Evolutionary conservation across 106 monocot genomes (phyloP).

Genomic region (Phalaenopsis aphrodite): DNA sequence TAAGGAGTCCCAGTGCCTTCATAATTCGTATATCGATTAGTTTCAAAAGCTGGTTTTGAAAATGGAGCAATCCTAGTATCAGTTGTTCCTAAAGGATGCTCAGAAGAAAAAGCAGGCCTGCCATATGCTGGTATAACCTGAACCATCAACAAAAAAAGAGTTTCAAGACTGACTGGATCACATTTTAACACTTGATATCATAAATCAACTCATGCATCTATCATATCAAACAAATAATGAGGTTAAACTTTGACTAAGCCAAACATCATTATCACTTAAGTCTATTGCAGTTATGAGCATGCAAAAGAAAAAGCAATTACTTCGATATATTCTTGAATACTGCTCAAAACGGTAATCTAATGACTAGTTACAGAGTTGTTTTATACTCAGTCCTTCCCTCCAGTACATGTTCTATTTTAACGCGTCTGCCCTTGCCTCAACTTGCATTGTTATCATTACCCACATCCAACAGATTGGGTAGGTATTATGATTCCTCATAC

Average conservation of each 20-base stretch:
- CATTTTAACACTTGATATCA: background rate
- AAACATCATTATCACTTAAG: background rate
- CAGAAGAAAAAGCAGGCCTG: slow-evolving; percentile 12
- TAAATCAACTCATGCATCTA: background rate
- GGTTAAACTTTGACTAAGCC: background rate
- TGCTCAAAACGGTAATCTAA: background rate
- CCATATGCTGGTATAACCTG: slow-evolving; percentile 23
- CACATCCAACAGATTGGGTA: background rate
- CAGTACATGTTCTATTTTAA: background rate
- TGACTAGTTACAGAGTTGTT: background rate
- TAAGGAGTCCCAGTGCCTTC: background rate
- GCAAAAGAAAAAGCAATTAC: background rate
- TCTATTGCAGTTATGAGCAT: background rate
- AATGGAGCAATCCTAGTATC: background rate
- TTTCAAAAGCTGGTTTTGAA: background rate
- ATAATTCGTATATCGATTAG: background rate
- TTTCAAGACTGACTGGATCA: background rate
- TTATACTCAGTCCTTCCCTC: background rate
- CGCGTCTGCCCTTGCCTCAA: background rate
- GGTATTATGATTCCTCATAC: background rate
- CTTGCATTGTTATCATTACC: background rate
- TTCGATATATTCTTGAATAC: background rate
- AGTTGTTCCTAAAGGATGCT: background rate
- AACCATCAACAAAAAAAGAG: background rate
- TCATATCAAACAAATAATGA: background rate